Evolutionary conservation across 495 filamentous ascomycete genomes (phyloP).

Genomic region (Penicillium canariense): DNA sequence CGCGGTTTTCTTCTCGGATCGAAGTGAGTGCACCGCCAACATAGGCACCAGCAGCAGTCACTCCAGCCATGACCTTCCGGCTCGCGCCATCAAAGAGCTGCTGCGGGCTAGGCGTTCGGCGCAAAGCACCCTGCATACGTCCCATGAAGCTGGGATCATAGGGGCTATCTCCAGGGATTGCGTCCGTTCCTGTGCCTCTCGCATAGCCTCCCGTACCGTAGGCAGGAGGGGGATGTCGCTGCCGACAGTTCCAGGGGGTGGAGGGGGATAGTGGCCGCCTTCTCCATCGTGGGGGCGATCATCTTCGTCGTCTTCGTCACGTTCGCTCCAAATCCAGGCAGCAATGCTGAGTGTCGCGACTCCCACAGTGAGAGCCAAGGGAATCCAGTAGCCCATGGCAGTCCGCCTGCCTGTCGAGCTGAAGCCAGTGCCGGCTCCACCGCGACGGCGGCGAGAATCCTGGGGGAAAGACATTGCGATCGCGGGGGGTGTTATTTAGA

Average conservation of each 20-base stretch:
- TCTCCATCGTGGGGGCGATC: conserved; percentile 45
- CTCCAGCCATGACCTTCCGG: conserved; percentile 70
- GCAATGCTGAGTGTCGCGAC: conserved; percentile 79
- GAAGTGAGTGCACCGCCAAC: conserved; percentile 76
- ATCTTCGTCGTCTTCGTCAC: conserved; percentile 67
- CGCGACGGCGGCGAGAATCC: conserved; percentile 55
- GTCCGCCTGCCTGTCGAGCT: conserved; percentile 60
- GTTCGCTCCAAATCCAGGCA: conserved; percentile 92
- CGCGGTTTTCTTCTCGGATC: conserved; percentile 79
- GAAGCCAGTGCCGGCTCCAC: conserved; percentile 54
- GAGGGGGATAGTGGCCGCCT: conserved; percentile 30
- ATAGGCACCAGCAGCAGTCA: conserved; percentile 79
- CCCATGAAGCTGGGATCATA: conserved; percentile 66
- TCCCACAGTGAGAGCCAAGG: conserved; percentile 77
- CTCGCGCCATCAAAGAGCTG: conserved; percentile 79
- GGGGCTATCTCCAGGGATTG: conserved; percentile 31
- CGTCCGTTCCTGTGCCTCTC: conserved; percentile 29
- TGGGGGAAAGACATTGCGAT: conserved; percentile 72
- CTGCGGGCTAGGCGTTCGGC: conserved; percentile 84
- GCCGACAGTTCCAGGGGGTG: conserved; percentile 26
- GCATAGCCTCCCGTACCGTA: conserved; percentile 33
- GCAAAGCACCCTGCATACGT: conserved; percentile 77
- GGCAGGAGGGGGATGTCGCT: conserved; percentile 28
- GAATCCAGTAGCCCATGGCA: conserved; percentile 80
- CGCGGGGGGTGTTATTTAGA: conserved; percentile 26